Evolutionary conservation across 805 yeast genomes (phyloP), one percentile per base, ranked within the genome.

Genomic region (Yarrowia deformans): DNA sequence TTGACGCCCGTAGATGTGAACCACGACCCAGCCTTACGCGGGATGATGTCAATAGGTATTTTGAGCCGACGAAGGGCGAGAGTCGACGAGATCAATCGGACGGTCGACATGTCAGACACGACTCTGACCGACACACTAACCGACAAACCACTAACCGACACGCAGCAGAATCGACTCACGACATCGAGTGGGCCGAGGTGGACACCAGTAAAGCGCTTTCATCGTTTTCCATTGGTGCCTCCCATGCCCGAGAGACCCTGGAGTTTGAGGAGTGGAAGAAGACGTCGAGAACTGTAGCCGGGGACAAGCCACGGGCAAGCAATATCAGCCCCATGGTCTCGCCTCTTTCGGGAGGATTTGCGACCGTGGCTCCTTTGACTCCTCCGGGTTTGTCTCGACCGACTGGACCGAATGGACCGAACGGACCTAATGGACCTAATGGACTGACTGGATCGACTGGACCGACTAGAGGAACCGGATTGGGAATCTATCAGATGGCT

Each of bases 1-100:
- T 32, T 46, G 68, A 58, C 42, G 43, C 67, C 48, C 68, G 68
- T 56, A 67, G 66, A 56, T 23, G 46, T 39, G 61, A 55, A 14
- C 32, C 39, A 49, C 52, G 52, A 23, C 54, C 54, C 54, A 49
- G 54, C 54, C 54, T 49, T 49, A 49, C 54, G 54, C 54, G 54
- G 54, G 54, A 49, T 16, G 54, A 49, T 32, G 54, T 39, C 39
- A 40, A 40, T 55, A 39, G 46, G 46, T 43, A 56, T 56, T 40
- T 56, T 8, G 64, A 40, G 56, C 56, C 40, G 3, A 42, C 34
- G 14, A 4, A 10, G 40, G 8, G 46, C 46, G 10, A 43, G 23
- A n/a, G 23, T 1, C 46, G 46, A 8, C 19, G 23, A n/a, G 46
- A n/a, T n/a, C n/a, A 43, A 6, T 42, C 45, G 1, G 18, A 42